Base-by-base conservation (phyloP, 805 yeast species). In the Zygosaccharomyces bailii region DNA sequence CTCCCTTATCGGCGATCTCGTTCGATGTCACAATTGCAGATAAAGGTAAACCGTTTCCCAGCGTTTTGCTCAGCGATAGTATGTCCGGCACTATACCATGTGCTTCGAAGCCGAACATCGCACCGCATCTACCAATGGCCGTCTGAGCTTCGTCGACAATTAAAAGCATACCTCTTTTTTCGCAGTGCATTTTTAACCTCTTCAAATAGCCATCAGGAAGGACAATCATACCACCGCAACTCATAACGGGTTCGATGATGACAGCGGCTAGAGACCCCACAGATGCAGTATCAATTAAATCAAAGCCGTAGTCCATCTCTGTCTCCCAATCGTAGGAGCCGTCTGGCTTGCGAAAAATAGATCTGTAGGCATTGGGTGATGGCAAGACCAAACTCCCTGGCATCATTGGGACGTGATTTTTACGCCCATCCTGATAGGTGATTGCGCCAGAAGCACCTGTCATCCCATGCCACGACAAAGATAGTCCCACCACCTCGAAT, bases 131-230 rank as follows among this genome's bases (percentile, higher is more conserved):
- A 40, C 78, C 80, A 27, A 75, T 74, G 14, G 79, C 79, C 10
- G 79, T 74, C 56, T 74, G 79, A 24, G 76, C 79, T 58, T 75
- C 80, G 51, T 75, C 80, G 4, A 75, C 74, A 49, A 75, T 75
- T 66, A 75, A 60, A 43, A 75, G 66, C 50, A 74, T 67, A 13
- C 70, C 74, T 54, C 74, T 64, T 48, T 70, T 68, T 38, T 59
- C 59, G 44, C 65, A 60, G 16, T 59, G 61, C 16, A 20, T 25
- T 25, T 59, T 55, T 51, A 61, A 46, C 34, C 53, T 60, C 40
- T 55, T 43, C 42, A 60, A 24, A 33, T 60, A 61, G 20, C 63
- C 63, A 67, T 45, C 62, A 54, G 48, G 73, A 49, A 31, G 71
- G 51, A 23, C 75, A 71, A 56, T 69, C 78, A 66, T 75, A 45